phyloP scores from a whole-genome alignment of 1,284 basidiomycete genomes.

The Inonotus hispidus region DNA sequence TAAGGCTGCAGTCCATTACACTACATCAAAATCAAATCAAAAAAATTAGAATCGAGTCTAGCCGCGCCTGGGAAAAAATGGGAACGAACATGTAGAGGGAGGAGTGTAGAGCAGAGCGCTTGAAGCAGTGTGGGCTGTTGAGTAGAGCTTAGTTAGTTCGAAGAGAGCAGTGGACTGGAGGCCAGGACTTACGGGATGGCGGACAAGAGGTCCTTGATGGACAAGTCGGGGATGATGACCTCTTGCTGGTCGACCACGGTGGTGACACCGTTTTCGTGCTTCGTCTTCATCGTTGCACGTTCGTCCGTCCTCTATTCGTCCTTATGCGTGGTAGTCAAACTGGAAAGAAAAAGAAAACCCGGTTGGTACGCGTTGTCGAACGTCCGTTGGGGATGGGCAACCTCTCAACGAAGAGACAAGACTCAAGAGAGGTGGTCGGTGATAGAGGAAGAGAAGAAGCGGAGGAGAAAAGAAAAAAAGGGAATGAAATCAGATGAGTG shows the following conservation, averaged over 20 bases:
- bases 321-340: background rate
- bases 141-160: constrained; percentile 9
- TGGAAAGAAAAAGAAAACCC: too few relatives aligned
- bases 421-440: background rate
- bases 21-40: constrained; percentile 38
- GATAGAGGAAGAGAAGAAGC: background rate
- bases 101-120: constrained; percentile 85
- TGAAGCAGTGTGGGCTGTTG: constrained; percentile 80
- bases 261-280: constrained; percentile 22
- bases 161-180: too few relatives aligned
- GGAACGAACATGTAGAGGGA: constrained; percentile 71
- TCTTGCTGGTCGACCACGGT: constrained; percentile 50
- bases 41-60: constrained; percentile 21
- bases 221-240: constrained; percentile 73
- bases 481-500: background rate
- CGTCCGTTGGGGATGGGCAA: background rate
- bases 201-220: constrained; percentile 82
- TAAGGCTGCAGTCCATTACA: constrained; percentile 70
- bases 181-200: constrained; percentile 72
- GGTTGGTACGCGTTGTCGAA: too few relatives aligned
- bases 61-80: constrained; percentile 2
- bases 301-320: background rate
- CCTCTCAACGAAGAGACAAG: too few relatives aligned
- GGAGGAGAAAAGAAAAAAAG: background rate
- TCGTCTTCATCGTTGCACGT: constrained; percentile 15